Percentiles rank a stretch among this genome's conserved stretches.
Conservation (phyloP, 768 basidiomycete species). For the Myochromella boudieri region DNA sequence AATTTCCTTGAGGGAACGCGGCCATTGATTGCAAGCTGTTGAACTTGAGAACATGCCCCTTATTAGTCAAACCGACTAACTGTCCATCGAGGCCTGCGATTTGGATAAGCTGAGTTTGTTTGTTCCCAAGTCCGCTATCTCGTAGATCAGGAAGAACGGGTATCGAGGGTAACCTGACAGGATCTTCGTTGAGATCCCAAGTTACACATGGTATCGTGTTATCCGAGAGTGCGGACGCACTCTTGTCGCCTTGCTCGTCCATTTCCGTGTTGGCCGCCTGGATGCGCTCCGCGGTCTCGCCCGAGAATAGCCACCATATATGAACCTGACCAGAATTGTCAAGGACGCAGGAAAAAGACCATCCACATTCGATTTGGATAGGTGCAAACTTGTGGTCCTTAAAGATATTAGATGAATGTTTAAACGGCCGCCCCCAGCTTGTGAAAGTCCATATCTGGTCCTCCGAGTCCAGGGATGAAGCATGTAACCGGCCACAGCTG, state of each 20-base stretch:
- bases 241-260: conserved; percentile 40
- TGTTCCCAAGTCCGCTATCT: conserved; percentile 24
- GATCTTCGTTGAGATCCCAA: conserved; percentile 58
- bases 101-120: conserved; percentile 58
- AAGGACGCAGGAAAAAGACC: conserved; percentile 75
- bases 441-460: conserved; percentile 71
- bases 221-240: conserved; percentile 32
- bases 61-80: conserved; percentile 77
- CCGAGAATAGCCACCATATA: conserved; percentile 71
- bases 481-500: conserved; percentile 82
- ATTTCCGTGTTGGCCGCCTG: conserved; percentile 41
- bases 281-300: conserved; percentile 37
- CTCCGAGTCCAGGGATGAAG: conserved; percentile 59
- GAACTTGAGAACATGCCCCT: conserved; percentile 75
- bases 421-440: conserved; percentile 79
- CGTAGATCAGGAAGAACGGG: conserved; percentile 57
- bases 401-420: conserved; percentile 48
- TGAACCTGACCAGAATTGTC: conserved; percentile 70
- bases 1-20: conserved; percentile 37
- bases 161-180: conserved; percentile 56
- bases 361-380: conserved; percentile 75
- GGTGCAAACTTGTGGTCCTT: conserved; percentile 42
- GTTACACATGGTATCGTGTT: conserved; percentile 56
- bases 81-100: conserved; percentile 77
- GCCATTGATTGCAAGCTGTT: conserved; percentile 43